Evolutionary conservation across 805 yeast genomes (phyloP).

Genomic region (Ogataea henricii): DNA sequence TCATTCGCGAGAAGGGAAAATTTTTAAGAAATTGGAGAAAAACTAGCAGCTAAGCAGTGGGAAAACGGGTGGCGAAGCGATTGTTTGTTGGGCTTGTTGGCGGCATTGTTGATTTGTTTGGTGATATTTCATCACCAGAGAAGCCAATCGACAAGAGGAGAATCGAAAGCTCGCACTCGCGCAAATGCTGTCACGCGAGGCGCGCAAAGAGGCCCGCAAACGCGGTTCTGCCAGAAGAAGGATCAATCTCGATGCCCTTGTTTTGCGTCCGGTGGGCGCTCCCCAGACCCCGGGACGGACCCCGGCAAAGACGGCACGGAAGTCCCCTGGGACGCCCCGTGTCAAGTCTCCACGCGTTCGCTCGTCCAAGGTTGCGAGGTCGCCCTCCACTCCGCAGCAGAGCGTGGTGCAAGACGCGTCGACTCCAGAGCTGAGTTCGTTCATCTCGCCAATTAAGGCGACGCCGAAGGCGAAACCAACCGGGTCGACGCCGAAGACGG

Average conservation of each 20-base stretch:
- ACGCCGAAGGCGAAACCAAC: no score
- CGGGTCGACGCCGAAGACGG: background rate
- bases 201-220: constrained; percentile 32
- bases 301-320: background rate
- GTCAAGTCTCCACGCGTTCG: background rate
- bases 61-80: no score
- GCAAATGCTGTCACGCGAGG: constrained; percentile 32
- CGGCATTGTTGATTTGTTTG: no score
- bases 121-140: no score
- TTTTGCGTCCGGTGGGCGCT: constrained; percentile 20
- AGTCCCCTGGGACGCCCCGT: no score
- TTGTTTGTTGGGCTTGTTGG: no score
- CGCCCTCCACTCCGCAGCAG: background rate
- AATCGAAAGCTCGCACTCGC: no score
- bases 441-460: constrained; percentile 19
- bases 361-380: background rate
- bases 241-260: constrained; percentile 29
- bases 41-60: background rate
- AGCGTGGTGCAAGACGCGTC: background rate
- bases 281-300: background rate
- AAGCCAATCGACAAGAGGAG: no score
- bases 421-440: constrained; percentile 23
- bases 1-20: constrained; percentile 3
- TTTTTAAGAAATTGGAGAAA: background rate
- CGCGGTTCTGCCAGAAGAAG: constrained; percentile 35